Conservation (phyloP, 2,329 filamentous ascomycete species). For the Boeremia lycopersici region DNA sequence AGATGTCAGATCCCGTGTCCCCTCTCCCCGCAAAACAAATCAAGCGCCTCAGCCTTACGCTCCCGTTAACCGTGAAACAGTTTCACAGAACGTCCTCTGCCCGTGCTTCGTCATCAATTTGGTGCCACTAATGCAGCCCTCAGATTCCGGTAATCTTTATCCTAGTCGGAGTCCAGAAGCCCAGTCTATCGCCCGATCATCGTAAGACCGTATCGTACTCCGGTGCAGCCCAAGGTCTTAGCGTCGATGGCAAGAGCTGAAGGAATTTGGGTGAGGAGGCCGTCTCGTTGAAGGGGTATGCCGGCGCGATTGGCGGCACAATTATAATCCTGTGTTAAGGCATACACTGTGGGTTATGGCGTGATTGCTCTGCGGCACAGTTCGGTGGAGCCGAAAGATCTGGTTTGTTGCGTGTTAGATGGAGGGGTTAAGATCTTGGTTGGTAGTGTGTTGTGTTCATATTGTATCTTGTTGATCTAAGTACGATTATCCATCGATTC, state of each 20-base stretch:
- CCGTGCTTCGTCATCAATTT: conserved; percentile 7
- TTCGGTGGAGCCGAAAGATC: neutral
- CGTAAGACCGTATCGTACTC: neutral
- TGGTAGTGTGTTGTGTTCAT: neutral
- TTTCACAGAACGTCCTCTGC: neutral
- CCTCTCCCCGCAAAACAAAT: conserved; percentile 6
- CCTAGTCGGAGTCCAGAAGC: conserved; percentile 4
- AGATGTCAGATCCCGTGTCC: neutral
- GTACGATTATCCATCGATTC: neutral
- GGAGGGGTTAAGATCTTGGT: neutral
- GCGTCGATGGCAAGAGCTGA: neutral
- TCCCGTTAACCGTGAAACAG: conserved; percentile 6
- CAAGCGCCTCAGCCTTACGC: conserved; percentile 3
- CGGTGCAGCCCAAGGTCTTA: neutral
- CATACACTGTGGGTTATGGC: neutral
- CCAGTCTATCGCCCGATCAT: conserved; percentile 1
- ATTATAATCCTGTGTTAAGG: neutral
- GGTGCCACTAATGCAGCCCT: conserved; percentile 5
- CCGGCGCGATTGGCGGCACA: neutral
- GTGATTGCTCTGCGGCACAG: neutral
- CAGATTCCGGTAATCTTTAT: neutral
- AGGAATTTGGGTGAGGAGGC: neutral
- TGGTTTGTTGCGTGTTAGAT: neutral
- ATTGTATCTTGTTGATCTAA: neutral
- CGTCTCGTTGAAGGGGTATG: neutral